These are phyloP conservation scores for Acacia acuminata DNA, from an alignment of 306 rosid genomes.

Conservation along the genomic window DNA sequence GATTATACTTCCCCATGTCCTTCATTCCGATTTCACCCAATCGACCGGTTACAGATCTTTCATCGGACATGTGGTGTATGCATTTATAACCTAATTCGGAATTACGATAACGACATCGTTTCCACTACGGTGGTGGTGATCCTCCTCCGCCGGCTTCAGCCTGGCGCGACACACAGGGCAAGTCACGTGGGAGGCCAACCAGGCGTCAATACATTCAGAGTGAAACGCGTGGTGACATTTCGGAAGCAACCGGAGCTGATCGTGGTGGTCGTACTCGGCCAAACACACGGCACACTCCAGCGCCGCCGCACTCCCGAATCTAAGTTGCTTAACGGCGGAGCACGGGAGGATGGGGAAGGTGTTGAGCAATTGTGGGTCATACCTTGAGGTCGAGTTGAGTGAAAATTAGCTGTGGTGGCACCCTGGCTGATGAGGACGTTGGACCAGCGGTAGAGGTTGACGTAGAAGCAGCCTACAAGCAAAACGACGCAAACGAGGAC, in stretches of 20 bases:
- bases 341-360: constrained; percentile 48
- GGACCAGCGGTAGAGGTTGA: background rate
- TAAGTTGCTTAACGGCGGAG: constrained; percentile 44
- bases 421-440: background rate
- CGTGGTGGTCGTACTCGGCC: background rate
- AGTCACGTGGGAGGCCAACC: background rate
- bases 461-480: background rate
- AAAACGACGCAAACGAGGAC: background rate
- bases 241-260: background rate
- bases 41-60: background rate
- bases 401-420: background rate
- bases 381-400: constrained; percentile 14
- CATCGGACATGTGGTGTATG: no score
- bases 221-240: background rate
- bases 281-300: background rate
- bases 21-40: background rate
- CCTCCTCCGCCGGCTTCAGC: background rate
- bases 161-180: background rate
- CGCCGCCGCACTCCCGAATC: constrained; percentile 24
- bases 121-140: background rate
- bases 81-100: background rate
- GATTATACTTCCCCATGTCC: background rate
- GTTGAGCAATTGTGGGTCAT: constrained; percentile 43
- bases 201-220: background rate
- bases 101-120: background rate